A percentile compares a stretch with the other conserved stretches of the same genome.
phyloP scores from a whole-genome alignment of 2,329 filamentous ascomycete genomes.

The Claviceps monticola region DNA sequence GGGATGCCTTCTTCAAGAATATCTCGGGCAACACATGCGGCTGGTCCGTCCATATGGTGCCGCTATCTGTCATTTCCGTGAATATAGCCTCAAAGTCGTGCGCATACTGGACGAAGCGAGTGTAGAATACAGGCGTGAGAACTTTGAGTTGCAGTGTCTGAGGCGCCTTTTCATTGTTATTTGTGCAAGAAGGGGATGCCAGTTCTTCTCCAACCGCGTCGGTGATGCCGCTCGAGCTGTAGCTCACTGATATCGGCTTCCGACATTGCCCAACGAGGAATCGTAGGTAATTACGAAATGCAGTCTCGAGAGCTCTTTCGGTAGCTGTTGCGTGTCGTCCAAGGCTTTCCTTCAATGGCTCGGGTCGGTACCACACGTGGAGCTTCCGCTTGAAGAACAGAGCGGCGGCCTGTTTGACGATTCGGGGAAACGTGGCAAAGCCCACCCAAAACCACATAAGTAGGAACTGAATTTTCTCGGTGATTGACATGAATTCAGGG shows the following conservation, averaged over 20 bases:
- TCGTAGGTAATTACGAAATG: conserved; percentile 34
- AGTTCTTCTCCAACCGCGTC: conserved; percentile 24
- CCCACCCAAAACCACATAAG: conserved; percentile 53
- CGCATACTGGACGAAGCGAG: conserved; percentile 48
- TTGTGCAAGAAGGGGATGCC: conserved; percentile 16
- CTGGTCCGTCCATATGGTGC: conserved; percentile 43
- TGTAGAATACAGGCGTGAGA: conserved; percentile 53
- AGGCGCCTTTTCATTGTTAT: conserved; percentile 3
- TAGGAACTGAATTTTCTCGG: conserved; percentile 34
- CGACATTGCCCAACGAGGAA: conserved; percentile 34
- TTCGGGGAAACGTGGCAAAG: conserved; percentile 51
- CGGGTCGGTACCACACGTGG: conserved; percentile 51
- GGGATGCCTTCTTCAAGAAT: conserved; percentile 25
- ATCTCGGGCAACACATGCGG: conserved; percentile 35
- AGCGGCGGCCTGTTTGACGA: conserved; percentile 42
- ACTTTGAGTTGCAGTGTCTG: conserved; percentile 41
- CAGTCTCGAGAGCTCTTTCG: conserved; percentile 32
- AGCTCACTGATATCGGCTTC: conserved; percentile 34
- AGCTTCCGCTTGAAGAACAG: conserved; percentile 44
- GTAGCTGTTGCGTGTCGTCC: conserved; percentile 35
- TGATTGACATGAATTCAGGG: conserved; percentile 27
- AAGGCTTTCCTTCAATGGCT: conserved; percentile 43
- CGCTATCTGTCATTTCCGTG: conserved; percentile 43
- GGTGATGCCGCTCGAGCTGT: conserved; percentile 36
- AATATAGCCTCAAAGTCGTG: conserved; percentile 49